Evolutionary conservation across 2,329 filamentous ascomycete species (phyloP).

Genomic region (Fusarium oxysporum): DNA sequence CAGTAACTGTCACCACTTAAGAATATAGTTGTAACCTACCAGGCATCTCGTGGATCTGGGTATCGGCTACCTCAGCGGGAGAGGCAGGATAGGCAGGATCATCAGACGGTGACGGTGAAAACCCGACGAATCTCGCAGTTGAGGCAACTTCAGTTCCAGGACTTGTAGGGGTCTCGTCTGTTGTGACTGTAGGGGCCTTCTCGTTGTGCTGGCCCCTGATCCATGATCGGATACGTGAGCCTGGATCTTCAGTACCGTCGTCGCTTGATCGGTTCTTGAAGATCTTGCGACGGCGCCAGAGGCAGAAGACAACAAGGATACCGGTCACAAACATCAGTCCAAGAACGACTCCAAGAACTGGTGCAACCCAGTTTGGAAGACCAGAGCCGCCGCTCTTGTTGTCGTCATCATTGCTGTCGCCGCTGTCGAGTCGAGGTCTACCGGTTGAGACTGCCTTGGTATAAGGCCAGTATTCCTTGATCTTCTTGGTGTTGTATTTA

Average conservation of each 20-base stretch:
- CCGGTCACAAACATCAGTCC: conserved; percentile 67
- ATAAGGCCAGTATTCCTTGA: conserved; percentile 73
- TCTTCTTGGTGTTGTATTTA: conserved; percentile 66
- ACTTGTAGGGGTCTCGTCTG: conserved; percentile 54
- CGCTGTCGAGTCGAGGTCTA: conserved; percentile 30
- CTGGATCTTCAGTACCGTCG: conserved; percentile 59
- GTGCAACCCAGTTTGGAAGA: conserved; percentile 68
- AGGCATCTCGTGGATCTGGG: conserved; percentile 59
- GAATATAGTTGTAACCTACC: conserved; percentile 50
- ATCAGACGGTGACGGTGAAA: conserved; percentile 27
- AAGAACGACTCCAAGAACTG: conserved; percentile 71
- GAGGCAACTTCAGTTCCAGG: conserved; percentile 55
- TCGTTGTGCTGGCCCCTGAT: conserved; percentile 58
- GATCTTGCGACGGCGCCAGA: conserved; percentile 64
- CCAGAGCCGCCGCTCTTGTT: conserved; percentile 48
- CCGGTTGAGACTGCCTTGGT: conserved; percentile 44
- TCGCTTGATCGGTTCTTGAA: conserved; percentile 53
- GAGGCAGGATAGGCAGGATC: conserved; percentile 19
- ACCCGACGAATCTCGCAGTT: conserved; percentile 26
- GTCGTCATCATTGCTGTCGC: conserved; percentile 23
- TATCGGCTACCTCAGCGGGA: conserved; percentile 56
- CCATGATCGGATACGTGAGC: conserved; percentile 64
- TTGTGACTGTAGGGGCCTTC: conserved; percentile 60
- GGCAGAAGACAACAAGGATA: conserved; percentile 61
- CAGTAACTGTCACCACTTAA: neutral